Evolutionary conservation across 805 yeast genomes (phyloP).

Genomic region (Jamesozyma hellenica): DNA sequence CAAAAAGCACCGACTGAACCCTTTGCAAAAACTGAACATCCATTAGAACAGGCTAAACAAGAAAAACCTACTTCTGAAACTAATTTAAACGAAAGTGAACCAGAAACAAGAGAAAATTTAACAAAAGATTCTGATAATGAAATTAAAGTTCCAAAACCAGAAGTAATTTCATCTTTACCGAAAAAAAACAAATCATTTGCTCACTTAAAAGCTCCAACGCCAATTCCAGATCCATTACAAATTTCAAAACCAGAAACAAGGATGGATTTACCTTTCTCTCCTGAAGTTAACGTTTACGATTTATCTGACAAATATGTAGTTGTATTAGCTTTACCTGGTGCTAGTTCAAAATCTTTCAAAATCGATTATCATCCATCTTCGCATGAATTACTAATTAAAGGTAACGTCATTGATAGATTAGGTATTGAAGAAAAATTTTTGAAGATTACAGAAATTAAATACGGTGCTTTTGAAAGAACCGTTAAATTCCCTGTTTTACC

Average conservation of each 20-base stretch:
- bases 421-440: slow-evolving; percentile 32
- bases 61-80: slow-evolving; percentile 8
- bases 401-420: slow-evolving; percentile 34
- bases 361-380: slow-evolving; percentile 52
- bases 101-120: neutral
- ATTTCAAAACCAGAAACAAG: slow-evolving; percentile 37
- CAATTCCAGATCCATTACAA: slow-evolving; percentile 34
- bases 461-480: slow-evolving; percentile 49
- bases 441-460: slow-evolving; percentile 43
- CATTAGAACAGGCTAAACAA: neutral
- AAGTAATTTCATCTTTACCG: neutral
- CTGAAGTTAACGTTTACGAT: slow-evolving; percentile 51
- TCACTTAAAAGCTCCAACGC: slow-evolving; percentile 25
- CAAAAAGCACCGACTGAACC: slow-evolving; percentile 6
- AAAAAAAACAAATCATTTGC: slow-evolving; percentile 8
- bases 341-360: slow-evolving; percentile 40
- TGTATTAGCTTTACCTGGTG: slow-evolving; percentile 50
- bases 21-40: neutral
- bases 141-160: slow-evolving; percentile 1
- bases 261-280: slow-evolving; percentile 41
- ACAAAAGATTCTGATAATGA: slow-evolving; percentile 5
- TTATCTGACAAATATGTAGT: slow-evolving; percentile 36
- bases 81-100: neutral
- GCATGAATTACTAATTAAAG: slow-evolving; percentile 43
- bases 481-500: slow-evolving; percentile 47